Conservation (phyloP, 768 basidiomycete species). For the Lactarius deliciosus region DNA sequence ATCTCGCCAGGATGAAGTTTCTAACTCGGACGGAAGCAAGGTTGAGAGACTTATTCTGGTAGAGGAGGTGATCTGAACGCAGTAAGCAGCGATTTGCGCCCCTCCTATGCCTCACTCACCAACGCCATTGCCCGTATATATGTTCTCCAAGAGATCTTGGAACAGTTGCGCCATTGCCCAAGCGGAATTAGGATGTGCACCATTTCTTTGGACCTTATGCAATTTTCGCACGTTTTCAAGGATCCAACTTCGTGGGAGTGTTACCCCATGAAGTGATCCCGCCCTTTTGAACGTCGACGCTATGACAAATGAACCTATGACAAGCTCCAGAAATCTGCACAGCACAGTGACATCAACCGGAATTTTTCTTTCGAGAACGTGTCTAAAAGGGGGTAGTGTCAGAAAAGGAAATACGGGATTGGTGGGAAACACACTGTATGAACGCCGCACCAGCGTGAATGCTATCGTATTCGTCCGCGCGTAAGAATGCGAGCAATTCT, state of each 20-base stretch:
- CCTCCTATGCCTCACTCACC: background rate
- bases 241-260: conserved; percentile 30
- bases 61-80: conserved; percentile 2
- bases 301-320: conserved; percentile 16
- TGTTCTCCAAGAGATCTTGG: conserved; percentile 24
- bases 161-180: background rate
- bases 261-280: conserved; percentile 3
- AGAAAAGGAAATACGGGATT: background rate
- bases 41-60: conserved; percentile 16
- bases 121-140: conserved; percentile 19
- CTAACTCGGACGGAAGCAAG: background rate
- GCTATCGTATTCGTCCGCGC: background rate
- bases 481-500: conserved; percentile 14
- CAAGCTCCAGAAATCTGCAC: conserved; percentile 23
- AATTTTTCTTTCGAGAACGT: conserved; percentile 15
- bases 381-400: background rate
- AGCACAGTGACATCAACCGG: conserved; percentile 14
- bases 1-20: conserved; percentile 15
- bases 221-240: conserved; percentile 16
- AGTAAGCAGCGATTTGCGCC: background rate
- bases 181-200: background rate
- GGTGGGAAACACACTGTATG: conserved; percentile 2
- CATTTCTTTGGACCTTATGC: conserved; percentile 20
- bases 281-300: conserved; percentile 6
- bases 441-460: conserved; percentile 15